A percentile compares a stretch with the other conserved stretches of the same genome.
These are phyloP conservation scores for Hymenoscyphus fructigenus DNA, from an alignment of 2,329 filamentous ascomycete species.

Conservation along the genomic window DNA sequence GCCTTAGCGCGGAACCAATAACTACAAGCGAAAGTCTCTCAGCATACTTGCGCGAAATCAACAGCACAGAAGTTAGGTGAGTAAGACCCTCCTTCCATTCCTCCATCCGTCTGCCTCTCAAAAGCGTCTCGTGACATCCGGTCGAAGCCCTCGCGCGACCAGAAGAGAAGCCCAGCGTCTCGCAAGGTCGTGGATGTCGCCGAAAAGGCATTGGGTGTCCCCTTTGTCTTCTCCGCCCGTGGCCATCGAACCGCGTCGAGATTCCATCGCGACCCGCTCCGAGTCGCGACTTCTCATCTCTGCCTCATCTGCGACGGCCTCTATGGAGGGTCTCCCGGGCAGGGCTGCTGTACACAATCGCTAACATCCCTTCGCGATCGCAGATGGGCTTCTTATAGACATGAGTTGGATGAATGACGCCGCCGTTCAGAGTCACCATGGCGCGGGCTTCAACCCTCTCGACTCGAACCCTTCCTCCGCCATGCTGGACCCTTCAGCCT, in stretches of 20 bases:
- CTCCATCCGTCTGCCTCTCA: conserved; percentile 21
- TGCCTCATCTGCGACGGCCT: conserved; percentile 19
- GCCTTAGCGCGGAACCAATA: conserved; percentile 11
- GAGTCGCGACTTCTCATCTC: conserved; percentile 30
- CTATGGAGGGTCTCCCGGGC: conserved; percentile 24
- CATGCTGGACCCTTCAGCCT: conserved; percentile 67
- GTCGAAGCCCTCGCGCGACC: conserved; percentile 22
- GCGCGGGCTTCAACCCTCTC: conserved; percentile 65
- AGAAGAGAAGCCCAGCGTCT: conserved; percentile 12
- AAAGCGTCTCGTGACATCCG: conserved; percentile 32
- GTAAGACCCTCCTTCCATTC: conserved; percentile 36
- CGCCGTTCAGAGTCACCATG: conserved; percentile 66
- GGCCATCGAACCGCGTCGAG: conserved; percentile 30
- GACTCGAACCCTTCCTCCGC: conserved; percentile 55
- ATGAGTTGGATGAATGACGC: conserved; percentile 75
- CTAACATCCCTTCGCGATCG: conserved; percentile 32
- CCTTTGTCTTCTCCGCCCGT: conserved; percentile 22
- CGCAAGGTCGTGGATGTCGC: conserved; percentile 21
- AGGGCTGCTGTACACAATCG: conserved; percentile 12
- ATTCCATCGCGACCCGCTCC: conserved; percentile 33
- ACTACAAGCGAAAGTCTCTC: conserved; percentile 9
- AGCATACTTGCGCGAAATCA: conserved; percentile 16
- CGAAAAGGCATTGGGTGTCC: conserved; percentile 23
- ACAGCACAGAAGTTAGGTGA: conserved; percentile 36
- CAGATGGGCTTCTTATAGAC: conserved; percentile 48